Base-by-base conservation (phyloP, 768 basidiomycete species). In the Phlebiopsis flavidoalba region DNA sequence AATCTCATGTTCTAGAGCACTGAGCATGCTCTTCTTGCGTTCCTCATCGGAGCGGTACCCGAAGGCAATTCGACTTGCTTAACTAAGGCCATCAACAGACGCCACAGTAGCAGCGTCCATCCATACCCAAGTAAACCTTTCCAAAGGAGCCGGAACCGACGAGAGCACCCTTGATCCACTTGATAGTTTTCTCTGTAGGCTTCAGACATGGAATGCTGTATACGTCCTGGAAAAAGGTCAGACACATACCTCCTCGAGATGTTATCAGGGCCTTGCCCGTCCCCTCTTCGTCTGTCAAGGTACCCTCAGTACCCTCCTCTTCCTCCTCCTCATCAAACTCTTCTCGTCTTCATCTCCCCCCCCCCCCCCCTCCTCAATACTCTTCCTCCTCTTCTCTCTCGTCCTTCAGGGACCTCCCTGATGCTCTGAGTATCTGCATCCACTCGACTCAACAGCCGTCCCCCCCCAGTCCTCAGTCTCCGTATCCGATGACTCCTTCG, bases 91-190 rank as follows among this genome's bases (percentile, higher is more conserved):
- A 98, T 97, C 63, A 98, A 80, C 21, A 95, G 77, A 24, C 95
- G n/a, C n/a, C n/a, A n/a, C 95, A 53, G 82, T 90, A 19, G 89
- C 82, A 0, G 93, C 91, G 73, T 95, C 95, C 26, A 97, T n/a
- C n/a, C 93, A 97, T 94, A 36, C 93, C 94, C 10, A 97, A 85
- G 73, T 93, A 97, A 43, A 97, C 94, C 69, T 93, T 93, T 55
- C 95, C 94, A 69, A 96, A 96, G 0, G 95, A 96, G 3, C 93
- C 94, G 49, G 93, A 89, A 63, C 95, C 94, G 64, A 97, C 96
- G 66, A 97, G 83, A 10, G 95, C 95, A 52, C 94, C 95, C 67
- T 95, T 95, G 75, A 95, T 94, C 95, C 95, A 98, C 73, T 96
- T 97, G 70, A 89, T 91, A 12, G 76, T 76, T 47, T 74, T 72